phyloP scores from a whole-genome alignment of 768 basidiomycete genomes.

The Pleurotus salmoneostramineus region DNA sequence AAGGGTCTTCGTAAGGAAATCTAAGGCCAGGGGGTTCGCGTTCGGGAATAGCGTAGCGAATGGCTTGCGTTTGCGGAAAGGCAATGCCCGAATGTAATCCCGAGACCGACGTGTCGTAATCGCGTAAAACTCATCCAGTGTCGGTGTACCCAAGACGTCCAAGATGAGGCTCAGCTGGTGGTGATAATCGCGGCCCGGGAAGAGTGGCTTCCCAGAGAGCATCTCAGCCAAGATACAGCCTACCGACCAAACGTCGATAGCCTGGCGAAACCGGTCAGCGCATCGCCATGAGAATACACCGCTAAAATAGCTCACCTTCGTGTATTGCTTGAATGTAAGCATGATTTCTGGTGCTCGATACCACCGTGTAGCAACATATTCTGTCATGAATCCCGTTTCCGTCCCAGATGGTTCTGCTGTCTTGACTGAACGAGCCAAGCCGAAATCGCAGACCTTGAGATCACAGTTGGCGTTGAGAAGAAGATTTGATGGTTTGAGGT shows the following conservation, averaged over 20 bases:
- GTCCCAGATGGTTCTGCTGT: constrained; percentile 73
- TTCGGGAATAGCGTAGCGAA: constrained; percentile 70
- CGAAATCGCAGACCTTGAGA: constrained; percentile 92
- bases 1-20: constrained; percentile 78
- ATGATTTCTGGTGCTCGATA: constrained; percentile 98
- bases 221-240: constrained; percentile 90
- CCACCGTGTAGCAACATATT: constrained; percentile 98
- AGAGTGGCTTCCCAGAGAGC: constrained; percentile 87
- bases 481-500: constrained; percentile 95
- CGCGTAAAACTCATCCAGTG: constrained; percentile 92
- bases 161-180: constrained; percentile 91
- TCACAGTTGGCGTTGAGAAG: constrained; percentile 96
- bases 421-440: constrained; percentile 77
- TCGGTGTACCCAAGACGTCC: constrained; percentile 88
- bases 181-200: constrained; percentile 96
- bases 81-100: constrained; percentile 86
- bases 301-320: constrained; percentile 37
- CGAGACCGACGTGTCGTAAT: constrained; percentile 76
- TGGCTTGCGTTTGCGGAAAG: constrained; percentile 77
- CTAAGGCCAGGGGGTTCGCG: constrained; percentile 62
- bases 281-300: background rate
- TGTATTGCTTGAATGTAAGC: constrained; percentile 97
- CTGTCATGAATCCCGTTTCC: constrained; percentile 58
- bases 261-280: background rate
- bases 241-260: constrained; percentile 86